Percentiles rank a stretch among this genome's conserved stretches.
Evolutionary conservation across 1,284 basidiomycete genomes (phyloP).

Genomic region (Rhodotorula sp.): DNA sequence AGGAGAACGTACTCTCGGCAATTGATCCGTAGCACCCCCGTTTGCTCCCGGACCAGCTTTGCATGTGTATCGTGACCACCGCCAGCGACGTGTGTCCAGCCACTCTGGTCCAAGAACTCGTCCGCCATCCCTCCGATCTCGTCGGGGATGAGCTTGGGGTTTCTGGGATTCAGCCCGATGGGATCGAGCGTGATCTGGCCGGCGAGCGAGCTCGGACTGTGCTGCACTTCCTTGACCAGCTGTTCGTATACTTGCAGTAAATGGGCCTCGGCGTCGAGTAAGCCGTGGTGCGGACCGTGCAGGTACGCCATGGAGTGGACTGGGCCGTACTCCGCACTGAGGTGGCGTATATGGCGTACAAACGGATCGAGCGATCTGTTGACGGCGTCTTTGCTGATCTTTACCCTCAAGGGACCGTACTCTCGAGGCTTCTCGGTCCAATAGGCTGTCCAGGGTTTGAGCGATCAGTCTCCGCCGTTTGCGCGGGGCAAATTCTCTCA

Average conservation of each 20-base stretch:
- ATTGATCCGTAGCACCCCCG: background rate
- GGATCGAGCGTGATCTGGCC: background rate
- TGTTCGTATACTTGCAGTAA: background rate
- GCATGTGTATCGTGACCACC: background rate
- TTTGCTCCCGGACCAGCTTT: background rate
- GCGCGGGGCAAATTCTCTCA: no score
- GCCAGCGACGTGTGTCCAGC: background rate
- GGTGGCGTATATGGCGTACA: background rate
- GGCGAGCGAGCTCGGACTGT: background rate
- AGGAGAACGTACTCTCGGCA: background rate
- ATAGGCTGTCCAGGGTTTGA: background rate
- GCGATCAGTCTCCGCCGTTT: background rate
- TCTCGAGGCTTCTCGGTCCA: background rate
- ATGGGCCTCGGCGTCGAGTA: background rate
- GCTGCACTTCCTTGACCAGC: background rate
- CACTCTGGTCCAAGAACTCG: background rate
- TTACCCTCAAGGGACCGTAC: background rate
- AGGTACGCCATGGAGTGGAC: background rate
- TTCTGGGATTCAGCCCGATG: background rate
- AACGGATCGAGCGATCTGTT: background rate
- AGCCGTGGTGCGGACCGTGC: background rate
- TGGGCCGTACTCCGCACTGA: background rate
- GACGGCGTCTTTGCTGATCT: background rate
- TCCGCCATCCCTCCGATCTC: no score
- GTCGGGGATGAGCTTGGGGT: background rate